Evolutionary conservation across 441 rosid genomes (phyloP), one percentile per base, ranked within the genome.

Genomic region (Jatropha multifida): DNA sequence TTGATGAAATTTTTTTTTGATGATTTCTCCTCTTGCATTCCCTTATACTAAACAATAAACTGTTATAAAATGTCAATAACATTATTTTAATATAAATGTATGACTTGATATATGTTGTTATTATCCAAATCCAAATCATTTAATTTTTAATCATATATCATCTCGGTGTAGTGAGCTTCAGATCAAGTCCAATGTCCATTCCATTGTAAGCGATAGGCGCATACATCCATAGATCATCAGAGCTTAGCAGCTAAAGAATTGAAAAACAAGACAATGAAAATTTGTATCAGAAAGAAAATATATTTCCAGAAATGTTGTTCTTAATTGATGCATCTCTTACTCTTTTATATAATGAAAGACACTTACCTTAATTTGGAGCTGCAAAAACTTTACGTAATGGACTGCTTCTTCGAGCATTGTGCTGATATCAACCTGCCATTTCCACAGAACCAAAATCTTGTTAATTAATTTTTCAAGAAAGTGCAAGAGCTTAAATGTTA

Each of bases 351-450:
- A 9, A 17, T 5, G 64, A n/a, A 26, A 13, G 26, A 64, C 40
- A 27, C 48, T 76, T 73, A 85, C 98, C 93, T 90, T 92, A 70
- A 94, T 92, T 77, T 92, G 98, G 55, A 92, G 92, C 75, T 92
- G 97, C 73, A 94, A 69, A 69, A 92, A 90, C 79, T 91, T 90
- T 27, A 90, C 92, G 72, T 91, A 91, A 5, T 83, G 87, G 40
- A 87, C 93, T 54, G 96, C 96, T 83, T 89, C 96, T 74, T 90
- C 96, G 65, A 91, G 88, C 95, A 92, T 90, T 65, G 94, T 89
- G 79, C 97, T 92, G 60, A 92, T 89, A 71, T 92, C 97, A 72
- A 92, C 95, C 90, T 88, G 84, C 54, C 74, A 78, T 75, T 23
- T 69, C 55, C 58, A 63, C 74, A 38, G 40, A 41, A 27, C 20